A percentile compares a stretch with the other conserved stretches of the same genome.
Evolutionary conservation across 2,329 filamentous ascomycete genomes (phyloP).

Genomic region (Colletotrichum chrysophilum): DNA sequence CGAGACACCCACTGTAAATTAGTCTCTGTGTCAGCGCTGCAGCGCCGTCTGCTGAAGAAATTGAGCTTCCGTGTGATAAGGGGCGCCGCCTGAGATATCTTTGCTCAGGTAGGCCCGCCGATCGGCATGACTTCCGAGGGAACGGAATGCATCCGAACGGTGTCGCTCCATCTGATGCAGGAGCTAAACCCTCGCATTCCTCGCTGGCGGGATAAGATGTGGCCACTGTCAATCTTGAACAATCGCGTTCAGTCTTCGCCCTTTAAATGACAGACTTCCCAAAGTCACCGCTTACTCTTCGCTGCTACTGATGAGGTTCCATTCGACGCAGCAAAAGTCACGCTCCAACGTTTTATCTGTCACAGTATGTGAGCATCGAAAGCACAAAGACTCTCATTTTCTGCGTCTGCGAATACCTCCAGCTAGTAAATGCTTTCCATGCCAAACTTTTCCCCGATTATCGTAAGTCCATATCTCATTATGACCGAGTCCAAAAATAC

Average conservation of each 20-base stretch:
- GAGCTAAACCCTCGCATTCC: not conserved
- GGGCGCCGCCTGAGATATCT: not conserved
- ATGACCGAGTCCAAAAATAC: not conserved
- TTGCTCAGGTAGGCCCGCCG: not conserved
- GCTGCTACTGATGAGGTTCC: not conserved
- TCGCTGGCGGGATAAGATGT: not conserved
- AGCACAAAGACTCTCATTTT: not conserved
- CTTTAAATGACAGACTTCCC: not conserved
- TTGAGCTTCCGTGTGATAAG: not conserved
- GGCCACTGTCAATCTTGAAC: not conserved
- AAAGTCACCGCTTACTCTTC: not conserved
- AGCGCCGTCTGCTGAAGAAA: not conserved
- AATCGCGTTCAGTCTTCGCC: not conserved
- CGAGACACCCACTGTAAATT: not conserved
- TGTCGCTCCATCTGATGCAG: not conserved
- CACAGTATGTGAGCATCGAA: not conserved
- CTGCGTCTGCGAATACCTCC: not conserved
- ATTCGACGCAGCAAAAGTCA: not conserved
- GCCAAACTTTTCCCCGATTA: not conserved
- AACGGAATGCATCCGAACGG: not conserved
- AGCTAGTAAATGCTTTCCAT: not conserved
- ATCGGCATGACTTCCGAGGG: not conserved
- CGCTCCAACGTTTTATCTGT: not conserved
- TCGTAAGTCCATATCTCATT: not conserved
- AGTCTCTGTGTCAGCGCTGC: not conserved